These are phyloP conservation scores for Lobosporangium transversale DNA, from an alignment of 192 early-diverging fungal species.

Conservation along the genomic window DNA sequence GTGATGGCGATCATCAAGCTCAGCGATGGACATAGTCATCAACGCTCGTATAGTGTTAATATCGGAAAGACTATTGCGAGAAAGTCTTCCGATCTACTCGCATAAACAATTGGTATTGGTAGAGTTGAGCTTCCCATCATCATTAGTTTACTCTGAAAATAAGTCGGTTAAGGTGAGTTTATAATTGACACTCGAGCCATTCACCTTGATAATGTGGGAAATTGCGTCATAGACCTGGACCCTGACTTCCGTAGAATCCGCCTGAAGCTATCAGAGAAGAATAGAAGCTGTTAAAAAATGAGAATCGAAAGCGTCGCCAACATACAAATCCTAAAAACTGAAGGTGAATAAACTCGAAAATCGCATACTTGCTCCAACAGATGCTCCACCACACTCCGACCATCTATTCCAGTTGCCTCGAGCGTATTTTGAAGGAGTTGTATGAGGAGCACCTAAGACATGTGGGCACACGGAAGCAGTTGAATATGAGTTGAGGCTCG, in stretches of 20 bases:
- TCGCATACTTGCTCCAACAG: constrained; percentile 45
- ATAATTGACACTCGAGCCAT: too few relatives aligned
- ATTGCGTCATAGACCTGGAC: constrained; percentile 50
- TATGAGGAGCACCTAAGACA: constrained; percentile 28
- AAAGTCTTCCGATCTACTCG: constrained; percentile 38
- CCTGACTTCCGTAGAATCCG: constrained; percentile 51
- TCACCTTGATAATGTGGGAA: constrained; percentile 41
- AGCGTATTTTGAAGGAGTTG: constrained; percentile 32
- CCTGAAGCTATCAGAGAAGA: constrained; percentile 20
- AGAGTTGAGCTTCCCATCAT: too few relatives aligned
- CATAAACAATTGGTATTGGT: too few relatives aligned
- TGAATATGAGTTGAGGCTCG: too few relatives aligned
- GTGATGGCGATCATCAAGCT: constrained; percentile 60
- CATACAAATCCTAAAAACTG: neutral
- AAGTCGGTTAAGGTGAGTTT: too few relatives aligned
- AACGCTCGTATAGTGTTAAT: constrained; percentile 45
- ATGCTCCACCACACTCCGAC: constrained; percentile 36
- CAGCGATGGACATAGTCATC: constrained; percentile 41
- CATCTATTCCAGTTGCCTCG: constrained; percentile 22
- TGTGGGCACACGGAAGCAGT: constrained; percentile 3
- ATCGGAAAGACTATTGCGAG: constrained; percentile 16
- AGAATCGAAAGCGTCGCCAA: neutral
- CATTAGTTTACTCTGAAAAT: too few relatives aligned
- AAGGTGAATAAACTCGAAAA: too few relatives aligned
- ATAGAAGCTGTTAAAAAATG: neutral